Base-by-base conservation (phyloP, 371 early-diverging fungal species). In the Lichtheimia ornata region DNA sequence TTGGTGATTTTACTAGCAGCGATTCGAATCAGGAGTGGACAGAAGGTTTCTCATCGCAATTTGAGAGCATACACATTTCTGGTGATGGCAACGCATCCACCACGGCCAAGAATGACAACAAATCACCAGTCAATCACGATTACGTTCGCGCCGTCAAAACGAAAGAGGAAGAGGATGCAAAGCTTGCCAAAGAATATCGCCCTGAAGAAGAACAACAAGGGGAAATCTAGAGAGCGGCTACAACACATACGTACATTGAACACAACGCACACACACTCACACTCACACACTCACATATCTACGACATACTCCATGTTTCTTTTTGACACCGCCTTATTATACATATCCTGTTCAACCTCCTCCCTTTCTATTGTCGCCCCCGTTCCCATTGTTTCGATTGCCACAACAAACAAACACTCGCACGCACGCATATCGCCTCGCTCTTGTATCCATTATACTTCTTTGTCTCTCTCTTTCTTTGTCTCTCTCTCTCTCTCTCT, bases 1-100 rank as follows among this genome's bases (percentile, higher is more conserved):
- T 77, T 62, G 72, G 77, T 45, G 77, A 74, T n/a, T 71, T 73
- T 60, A 59, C 69, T 14, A 62, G 64, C 50, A 65, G 69, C 42
- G 64, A 60, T 50, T 17, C 49, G 18, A 50, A 50, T 42, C 44
- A 58, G 20, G 67, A 62, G 6, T 63, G 57, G 47, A 51, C 42
- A 15, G 52, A 57, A 18, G 53, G 54, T 12, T 64, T 59, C 41
- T 41, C 59, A 40, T 45, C 59, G 4, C 56, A 57, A 12, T 64
- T 64, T 59, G 59, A 61, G 20, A 66, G 50, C 47, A 52, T 56
- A 30, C 53, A 41, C 25, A 58, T 64, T 24, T 59, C 59, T 14
- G 50, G 54, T 11, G 43, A 59, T 28, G 54, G 58, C 14, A 30
- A 57, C 4, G 17, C 27, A n/a, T 50, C 52, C 3, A 52, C 52